Evolutionary conservation across 2,329 filamentous ascomycete genomes (phyloP), one percentile per base, ranked within the genome.

Genomic region (Calonectria pteridis): DNA sequence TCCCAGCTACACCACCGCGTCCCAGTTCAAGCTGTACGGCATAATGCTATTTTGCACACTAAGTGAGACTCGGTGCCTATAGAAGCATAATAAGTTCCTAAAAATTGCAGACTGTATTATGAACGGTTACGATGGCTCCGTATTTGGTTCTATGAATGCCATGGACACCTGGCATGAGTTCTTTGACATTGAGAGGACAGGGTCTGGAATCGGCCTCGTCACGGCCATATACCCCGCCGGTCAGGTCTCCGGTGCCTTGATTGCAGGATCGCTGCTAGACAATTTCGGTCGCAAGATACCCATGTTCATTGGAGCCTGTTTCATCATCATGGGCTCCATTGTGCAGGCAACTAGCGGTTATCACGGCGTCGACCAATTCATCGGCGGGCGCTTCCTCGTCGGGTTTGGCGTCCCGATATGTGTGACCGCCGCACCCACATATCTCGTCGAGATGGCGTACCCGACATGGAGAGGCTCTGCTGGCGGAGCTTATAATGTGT

Each of bases 311-410:
- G 77, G 78, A 2, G 73, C 75, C 1, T 46, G 37, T 31, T 73
- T 77, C 69, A 78, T 79, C 37, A 73, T 79, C n/a, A 49, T 79
- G 40, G 78, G 78, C 1, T 77, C 77, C n/a, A 68, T 79, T 26
- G 43, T 80, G 6, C 73, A 78, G 49, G 76, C 77, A 6, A 76
- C 74, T 0, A 70, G 70, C 9, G 31, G 43, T 16, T 66, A 35
- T 46, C 50, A 69, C 18, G 69, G 40, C 31, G 64, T 78, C 10
- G 46, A 68, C 7, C 65, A 67, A 3, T 79, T 75, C 51, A 76
- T 79, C 53, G 73, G 50, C n/a, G 50, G 69, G 3, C 65, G 69
- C 4, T 77, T 74, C 40, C 72, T 79, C 46, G 73, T 78, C 20
- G 78, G 77, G 11, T 49, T 78, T 16, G 77, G 77, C 11, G 71